phyloP scores from a whole-genome alignment of 768 basidiomycete species.

The Naganishia antarctica region DNA sequence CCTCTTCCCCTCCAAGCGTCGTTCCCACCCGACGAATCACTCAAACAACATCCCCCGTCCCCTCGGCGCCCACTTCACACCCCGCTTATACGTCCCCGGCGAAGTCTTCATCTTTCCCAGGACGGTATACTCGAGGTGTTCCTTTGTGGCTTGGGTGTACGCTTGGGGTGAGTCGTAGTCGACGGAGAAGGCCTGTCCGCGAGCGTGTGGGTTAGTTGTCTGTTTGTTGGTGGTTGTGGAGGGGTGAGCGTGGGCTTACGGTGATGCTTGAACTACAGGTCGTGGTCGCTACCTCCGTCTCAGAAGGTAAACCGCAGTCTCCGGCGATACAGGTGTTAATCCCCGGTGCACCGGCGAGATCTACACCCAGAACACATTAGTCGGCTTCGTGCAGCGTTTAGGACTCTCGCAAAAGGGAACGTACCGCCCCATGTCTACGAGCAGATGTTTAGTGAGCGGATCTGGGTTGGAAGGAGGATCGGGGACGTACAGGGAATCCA shows the following conservation, averaged over 20 bases:
- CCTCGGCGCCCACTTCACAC: conserved; percentile 23
- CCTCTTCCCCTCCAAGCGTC: not conserved
- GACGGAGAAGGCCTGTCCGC: conserved; percentile 16
- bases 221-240: no score
- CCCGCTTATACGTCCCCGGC: conserved; percentile 21
- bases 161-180: conserved; percentile 25
- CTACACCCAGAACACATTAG: not conserved
- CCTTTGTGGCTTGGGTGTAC: conserved; percentile 19
- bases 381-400: not conserved
- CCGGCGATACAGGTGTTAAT: conserved; percentile 23
- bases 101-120: conserved; percentile 24
- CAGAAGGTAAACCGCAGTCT: conserved; percentile 15
- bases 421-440: not conserved
- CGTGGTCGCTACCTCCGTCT: conserved; percentile 19
- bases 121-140: conserved; percentile 28
- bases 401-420: not conserved
- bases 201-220: no score
- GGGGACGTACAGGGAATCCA: conserved; percentile 19
- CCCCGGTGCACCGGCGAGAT: conserved; percentile 4
- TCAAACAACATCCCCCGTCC: conserved; percentile 15
- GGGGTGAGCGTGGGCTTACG: no score
- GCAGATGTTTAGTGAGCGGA: not conserved
- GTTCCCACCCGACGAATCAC: not conserved
- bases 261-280: conserved; percentile 20
- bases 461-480: not conserved